Conservation (phyloP, 2,329 filamentous ascomycete genomes). For the Cryphonectria japonica region DNA sequence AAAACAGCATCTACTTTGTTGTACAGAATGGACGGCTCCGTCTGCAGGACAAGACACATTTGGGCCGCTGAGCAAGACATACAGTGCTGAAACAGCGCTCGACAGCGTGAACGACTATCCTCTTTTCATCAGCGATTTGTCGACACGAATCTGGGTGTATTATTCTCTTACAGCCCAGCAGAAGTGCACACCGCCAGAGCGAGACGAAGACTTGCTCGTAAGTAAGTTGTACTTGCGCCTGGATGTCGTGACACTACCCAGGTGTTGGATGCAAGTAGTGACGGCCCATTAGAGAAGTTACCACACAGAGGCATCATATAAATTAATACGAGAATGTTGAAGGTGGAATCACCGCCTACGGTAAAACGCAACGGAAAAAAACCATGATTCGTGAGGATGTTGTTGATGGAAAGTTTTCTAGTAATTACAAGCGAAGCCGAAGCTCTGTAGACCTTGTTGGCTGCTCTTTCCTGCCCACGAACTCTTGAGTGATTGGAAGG, state of each 20-base stretch:
- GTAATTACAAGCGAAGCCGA: too few relatives aligned
- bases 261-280: too few relatives aligned
- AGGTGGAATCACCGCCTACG: not conserved
- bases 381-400: too few relatives aligned
- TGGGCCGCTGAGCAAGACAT: not conserved
- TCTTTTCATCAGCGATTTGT: not conserved
- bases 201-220: too few relatives aligned
- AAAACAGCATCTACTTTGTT: not conserved
- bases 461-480: not conserved
- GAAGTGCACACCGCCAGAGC: too few relatives aligned
- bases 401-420: not conserved
- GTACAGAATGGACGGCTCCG: not conserved
- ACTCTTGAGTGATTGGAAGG: not conserved
- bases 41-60: not conserved
- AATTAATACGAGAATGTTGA: not conserved
- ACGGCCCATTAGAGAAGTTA: too few relatives aligned
- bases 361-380: not conserved
- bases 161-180: not conserved
- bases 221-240: too few relatives aligned
- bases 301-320: not conserved
- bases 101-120: not conserved
- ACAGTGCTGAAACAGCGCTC: too few relatives aligned
- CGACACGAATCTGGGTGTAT: not conserved
- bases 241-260: too few relatives aligned
- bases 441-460: not conserved